Percentiles rank a stretch among this genome's conserved stretches.
Conservation (phyloP, 768 basidiomycete genomes). For the Naganishia antarctica region DNA sequence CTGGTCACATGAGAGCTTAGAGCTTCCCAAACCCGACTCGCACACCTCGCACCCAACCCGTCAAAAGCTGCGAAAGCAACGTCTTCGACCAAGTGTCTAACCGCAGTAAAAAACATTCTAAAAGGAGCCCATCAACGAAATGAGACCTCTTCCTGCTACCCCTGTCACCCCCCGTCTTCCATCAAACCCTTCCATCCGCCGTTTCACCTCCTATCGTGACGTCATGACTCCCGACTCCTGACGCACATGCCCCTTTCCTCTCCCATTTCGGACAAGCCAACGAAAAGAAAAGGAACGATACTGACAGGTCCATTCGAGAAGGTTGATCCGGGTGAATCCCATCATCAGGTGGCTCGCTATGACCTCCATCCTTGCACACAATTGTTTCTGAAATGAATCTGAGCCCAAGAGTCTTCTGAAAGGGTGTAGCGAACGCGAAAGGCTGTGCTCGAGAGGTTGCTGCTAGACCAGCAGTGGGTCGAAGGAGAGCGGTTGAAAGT, state of each 20-base stretch:
- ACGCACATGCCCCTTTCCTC: background rate
- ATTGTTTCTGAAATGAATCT: conserved; percentile 31
- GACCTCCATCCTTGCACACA: conserved; percentile 41
- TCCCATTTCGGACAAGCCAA: background rate
- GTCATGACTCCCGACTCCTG: background rate
- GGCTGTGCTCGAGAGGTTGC: background rate
- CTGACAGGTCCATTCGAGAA: conserved; percentile 47
- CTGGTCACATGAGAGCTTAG: too few relatives aligned
- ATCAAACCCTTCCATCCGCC: conserved; percentile 4
- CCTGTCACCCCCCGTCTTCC: conserved; percentile 7
- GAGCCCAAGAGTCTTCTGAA: conserved; percentile 10
- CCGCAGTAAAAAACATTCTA: too few relatives aligned
- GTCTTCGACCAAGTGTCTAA: too few relatives aligned
- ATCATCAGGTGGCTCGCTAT: conserved; percentile 39
- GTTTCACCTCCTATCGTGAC: conserved; percentile 4
- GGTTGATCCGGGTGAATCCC: conserved; percentile 47
- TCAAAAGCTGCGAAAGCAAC: too few relatives aligned
- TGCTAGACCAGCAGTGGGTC: background rate
- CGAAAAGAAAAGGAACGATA: conserved; percentile 19
- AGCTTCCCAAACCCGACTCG: too few relatives aligned
- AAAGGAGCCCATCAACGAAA: background rate
- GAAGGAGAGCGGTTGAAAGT: conserved; percentile 13
- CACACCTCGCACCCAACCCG: too few relatives aligned
- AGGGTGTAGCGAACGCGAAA: background rate
- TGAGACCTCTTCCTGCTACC: background rate